Conservation (phyloP, 2,329 filamentous ascomycete genomes). For the Cadophora malorum region DNA sequence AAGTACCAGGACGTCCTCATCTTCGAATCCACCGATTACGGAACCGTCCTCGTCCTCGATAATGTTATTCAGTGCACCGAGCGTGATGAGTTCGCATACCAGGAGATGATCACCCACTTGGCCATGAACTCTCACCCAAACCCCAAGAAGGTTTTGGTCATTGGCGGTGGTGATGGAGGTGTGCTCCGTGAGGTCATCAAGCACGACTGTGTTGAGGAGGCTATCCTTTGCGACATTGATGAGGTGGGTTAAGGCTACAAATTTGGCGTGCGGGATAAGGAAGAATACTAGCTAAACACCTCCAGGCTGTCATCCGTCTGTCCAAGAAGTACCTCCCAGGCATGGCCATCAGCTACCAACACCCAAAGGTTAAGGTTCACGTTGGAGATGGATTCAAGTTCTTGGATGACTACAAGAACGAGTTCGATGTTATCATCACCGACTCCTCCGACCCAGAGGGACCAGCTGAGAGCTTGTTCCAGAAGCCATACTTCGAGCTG, state of each 20-base stretch:
- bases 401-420: slow-evolving; percentile 93
- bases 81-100: slow-evolving; percentile 98
- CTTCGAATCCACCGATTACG: slow-evolving; percentile 97
- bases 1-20: slow-evolving; percentile 99
- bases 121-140: slow-evolving; percentile 98
- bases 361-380: slow-evolving; percentile 92
- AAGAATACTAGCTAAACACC: slow-evolving; percentile 25
- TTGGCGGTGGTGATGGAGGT: slow-evolving; percentile 96
- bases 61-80: slow-evolving; percentile 99
- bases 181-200: slow-evolving; percentile 99
- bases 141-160: slow-evolving; percentile 98
- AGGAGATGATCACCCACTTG: slow-evolving; percentile 99
- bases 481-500: slow-evolving; percentile 98
- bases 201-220: slow-evolving; percentile 96
- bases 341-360: slow-evolving; percentile 92
- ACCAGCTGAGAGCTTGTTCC: slow-evolving; percentile 93
- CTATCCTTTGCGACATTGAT: slow-evolving; percentile 96
- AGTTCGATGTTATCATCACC: slow-evolving; percentile 99
- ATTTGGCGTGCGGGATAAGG: too few relatives aligned
- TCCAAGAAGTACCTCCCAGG: slow-evolving; percentile 97
- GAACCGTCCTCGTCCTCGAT: slow-evolving; percentile 94
- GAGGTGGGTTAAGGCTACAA: too few relatives aligned
- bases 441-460: slow-evolving; percentile 98
- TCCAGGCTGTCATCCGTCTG: slow-evolving; percentile 89
- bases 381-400: slow-evolving; percentile 99